Conservation (phyloP, 768 basidiomycete species). For the Cantharellus cinnabarinus region DNA sequence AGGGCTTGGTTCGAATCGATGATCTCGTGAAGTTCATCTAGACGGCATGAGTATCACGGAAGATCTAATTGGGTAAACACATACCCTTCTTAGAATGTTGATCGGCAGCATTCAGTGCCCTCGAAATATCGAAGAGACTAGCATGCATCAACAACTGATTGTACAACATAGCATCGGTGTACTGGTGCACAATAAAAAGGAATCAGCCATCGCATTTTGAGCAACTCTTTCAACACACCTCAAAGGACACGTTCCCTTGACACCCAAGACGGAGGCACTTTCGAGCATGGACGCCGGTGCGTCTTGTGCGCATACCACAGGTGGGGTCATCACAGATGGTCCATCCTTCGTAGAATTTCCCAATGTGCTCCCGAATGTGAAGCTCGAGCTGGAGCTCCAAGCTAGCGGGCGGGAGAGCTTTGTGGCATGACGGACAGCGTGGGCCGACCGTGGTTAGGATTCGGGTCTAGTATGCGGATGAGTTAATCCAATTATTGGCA, state of each 20-base stretch:
- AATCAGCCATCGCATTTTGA: neutral
- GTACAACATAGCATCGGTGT: conserved; percentile 67
- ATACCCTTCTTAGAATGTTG: neutral
- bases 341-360: conserved; percentile 78
- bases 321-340: conserved; percentile 69
- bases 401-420: conserved; percentile 30
- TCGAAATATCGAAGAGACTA: conserved; percentile 56
- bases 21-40: neutral
- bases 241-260: conserved; percentile 46
- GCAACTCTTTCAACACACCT: conserved; percentile 29
- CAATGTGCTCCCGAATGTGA: conserved; percentile 60
- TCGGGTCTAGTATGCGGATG: conserved; percentile 29
- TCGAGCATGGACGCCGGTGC: conserved; percentile 83
- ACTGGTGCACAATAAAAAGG: conserved; percentile 26
- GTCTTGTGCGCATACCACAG: conserved; percentile 69
- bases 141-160: conserved; percentile 74
- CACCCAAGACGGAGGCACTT: conserved; percentile 57
- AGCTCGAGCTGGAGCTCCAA: conserved; percentile 69
- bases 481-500: neutral
- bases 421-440: conserved; percentile 28
- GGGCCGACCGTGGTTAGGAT: conserved; percentile 46
- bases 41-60: neutral
- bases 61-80: neutral
- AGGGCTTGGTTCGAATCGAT: neutral
- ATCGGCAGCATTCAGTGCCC: conserved; percentile 18